Evolutionary conservation across 106 monocot species (phyloP).

Genomic region (Dendrobium nobile): DNA sequence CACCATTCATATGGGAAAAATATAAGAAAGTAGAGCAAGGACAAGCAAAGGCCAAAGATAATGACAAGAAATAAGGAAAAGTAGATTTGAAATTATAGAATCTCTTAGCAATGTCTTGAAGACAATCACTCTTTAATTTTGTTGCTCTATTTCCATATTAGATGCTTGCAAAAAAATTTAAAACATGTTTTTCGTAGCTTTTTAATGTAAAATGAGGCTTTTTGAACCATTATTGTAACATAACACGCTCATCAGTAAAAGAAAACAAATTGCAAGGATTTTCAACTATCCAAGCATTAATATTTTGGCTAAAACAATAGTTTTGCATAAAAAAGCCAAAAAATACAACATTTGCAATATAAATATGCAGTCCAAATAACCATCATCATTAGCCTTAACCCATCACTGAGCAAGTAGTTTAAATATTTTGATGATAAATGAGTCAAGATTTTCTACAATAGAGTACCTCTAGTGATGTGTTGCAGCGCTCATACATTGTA

Average conservation of each 20-base stretch:
- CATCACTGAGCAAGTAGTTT: background rate
- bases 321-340: background rate
- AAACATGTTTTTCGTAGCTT: background rate
- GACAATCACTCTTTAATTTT: background rate
- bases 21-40: no score
- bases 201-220: background rate
- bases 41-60: no score
- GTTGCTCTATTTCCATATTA: background rate
- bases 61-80: no score
- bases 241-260: background rate
- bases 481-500: slow-evolving; percentile 83
- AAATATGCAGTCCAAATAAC: background rate
- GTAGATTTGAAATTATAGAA: no score
- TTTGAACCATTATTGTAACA: background rate
- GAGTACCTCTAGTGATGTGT: slow-evolving; percentile 66
- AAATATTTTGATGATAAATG: background rate
- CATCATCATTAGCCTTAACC: slow-evolving; percentile 1
- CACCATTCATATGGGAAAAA: no score
- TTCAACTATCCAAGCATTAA: background rate
- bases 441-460: background rate
- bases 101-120: background rate
- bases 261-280: background rate
- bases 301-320: background rate
- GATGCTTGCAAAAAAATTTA: slow-evolving; percentile 8
- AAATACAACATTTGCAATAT: background rate